Evolutionary conservation across 108 stramenopile species (phyloP), one percentile per base, ranked within the genome.

Genomic region (Fragilaria crotonensis): DNA sequence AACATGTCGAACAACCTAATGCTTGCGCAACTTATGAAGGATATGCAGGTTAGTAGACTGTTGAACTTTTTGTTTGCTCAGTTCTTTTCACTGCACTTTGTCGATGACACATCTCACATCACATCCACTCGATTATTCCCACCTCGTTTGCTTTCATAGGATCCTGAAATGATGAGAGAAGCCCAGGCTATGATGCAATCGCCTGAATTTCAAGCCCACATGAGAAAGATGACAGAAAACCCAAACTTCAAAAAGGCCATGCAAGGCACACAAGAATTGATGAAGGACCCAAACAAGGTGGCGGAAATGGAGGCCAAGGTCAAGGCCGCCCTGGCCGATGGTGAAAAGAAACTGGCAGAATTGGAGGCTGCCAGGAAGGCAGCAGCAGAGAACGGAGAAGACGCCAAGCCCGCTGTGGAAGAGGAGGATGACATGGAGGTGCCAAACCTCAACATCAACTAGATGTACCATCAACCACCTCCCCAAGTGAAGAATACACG

Each of bases 141-240:
- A n/a, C n/a, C n/a, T n/a, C 36, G 36, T 11, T 14, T 41, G 7
- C 36, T 11, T 41, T 14, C 25, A 51, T 26, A 90, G 89, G 89
- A 91, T 87, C 89, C 89, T 56, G 89, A 87, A 75, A 85, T 89
- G 68, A 85, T 91, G 85, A 54, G 77, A 17, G 89, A 86, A 59
- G 85, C 85, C 22, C 83, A 84, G 67, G 79, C 83, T 59, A 83
- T 91, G 89, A 90, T 90, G 89, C 63, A 82, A 25, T 80, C 84
- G 51, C 85, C 86, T n/a, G 75, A 66, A 25, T 87, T 87, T 50
- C 84, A 91, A 53, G 80, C 69, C 48, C 79, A 85, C 48, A 91
- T 91, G 89, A 84, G 84, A 59, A 82, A 83, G 59, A 66, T 85
- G 49, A 85, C 78, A 46, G 72, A 81, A 62, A 67, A 73, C 18